These are phyloP conservation scores for Durio zibethinus DNA, from an alignment of 345 rosid species.

Conservation along the genomic window DNA sequence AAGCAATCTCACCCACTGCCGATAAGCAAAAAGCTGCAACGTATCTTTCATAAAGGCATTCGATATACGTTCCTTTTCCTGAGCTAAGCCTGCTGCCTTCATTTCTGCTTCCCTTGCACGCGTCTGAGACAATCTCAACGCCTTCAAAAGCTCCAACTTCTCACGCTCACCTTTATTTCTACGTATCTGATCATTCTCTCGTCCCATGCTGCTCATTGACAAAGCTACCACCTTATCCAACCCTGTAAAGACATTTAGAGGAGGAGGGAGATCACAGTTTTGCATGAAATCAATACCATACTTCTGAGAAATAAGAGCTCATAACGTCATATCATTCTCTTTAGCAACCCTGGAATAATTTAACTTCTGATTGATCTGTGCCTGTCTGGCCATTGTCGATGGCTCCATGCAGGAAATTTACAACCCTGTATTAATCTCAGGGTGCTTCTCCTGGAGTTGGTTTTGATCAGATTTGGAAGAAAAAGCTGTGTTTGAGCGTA, in stretches of 20 bases:
- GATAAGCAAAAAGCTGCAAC: slow-evolving; percentile 36
- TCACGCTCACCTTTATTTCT: slow-evolving; percentile 7
- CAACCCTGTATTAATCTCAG: neutral
- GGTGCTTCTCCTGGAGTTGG: neutral
- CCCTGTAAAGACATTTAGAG: slow-evolving; percentile 41
- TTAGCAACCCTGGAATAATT: neutral
- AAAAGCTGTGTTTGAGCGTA: neutral
- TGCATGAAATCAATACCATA: slow-evolving; percentile 30
- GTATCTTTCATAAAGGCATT: slow-evolving; percentile 41
- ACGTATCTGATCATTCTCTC: neutral
- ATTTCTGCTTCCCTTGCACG: slow-evolving; percentile 67
- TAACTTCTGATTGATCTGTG: slow-evolving; percentile 15
- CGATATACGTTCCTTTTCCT: slow-evolving; percentile 39
- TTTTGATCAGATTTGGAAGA: neutral
- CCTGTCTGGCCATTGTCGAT: slow-evolving; percentile 9
- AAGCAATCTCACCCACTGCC: slow-evolving; percentile 50
- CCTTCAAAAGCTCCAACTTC: slow-evolving; percentile 54
- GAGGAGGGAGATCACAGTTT: slow-evolving; percentile 64
- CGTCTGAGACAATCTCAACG: slow-evolving; percentile 58
- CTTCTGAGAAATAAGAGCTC: slow-evolving; percentile 20
- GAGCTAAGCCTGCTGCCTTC: slow-evolving; percentile 32
- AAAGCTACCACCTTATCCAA: slow-evolving; percentile 21
- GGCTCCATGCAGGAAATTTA: neutral
- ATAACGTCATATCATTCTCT: slow-evolving; percentile 29
- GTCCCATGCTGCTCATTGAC: neutral